Percentiles rank a stretch among this genome's conserved stretches.
These are phyloP conservation scores for Phenoliferia sp. DNA, from an alignment of 1,284 basidiomycete species.

Conservation along the genomic window DNA sequence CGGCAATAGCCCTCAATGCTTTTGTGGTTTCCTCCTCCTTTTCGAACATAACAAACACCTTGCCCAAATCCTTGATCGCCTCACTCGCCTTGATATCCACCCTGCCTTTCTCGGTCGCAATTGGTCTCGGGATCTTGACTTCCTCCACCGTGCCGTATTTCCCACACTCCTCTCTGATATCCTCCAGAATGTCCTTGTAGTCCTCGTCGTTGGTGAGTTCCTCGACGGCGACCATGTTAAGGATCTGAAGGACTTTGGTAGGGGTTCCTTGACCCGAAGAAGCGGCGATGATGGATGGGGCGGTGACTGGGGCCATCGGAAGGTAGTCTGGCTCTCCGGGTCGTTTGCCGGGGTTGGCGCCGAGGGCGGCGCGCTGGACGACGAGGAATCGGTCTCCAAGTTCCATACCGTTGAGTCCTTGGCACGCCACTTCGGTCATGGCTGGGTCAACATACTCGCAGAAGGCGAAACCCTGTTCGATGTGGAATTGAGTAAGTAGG, in stretches of 20 bases:
- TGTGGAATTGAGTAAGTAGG: background rate
- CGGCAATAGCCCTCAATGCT: slow-evolving; percentile 38
- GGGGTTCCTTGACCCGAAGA: slow-evolving; percentile 51
- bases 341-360: slow-evolving; percentile 48
- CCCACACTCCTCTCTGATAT: slow-evolving; percentile 86
- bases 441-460: slow-evolving; percentile 90
- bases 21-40: slow-evolving; percentile 35
- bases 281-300: slow-evolving; percentile 38
- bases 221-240: slow-evolving; percentile 97
- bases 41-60: slow-evolving; percentile 41
- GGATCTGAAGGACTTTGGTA: slow-evolving; percentile 82
- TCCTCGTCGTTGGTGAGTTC: slow-evolving; percentile 88
- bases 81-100: slow-evolving; percentile 38
- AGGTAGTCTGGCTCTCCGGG: slow-evolving; percentile 44
- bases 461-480: slow-evolving; percentile 88
- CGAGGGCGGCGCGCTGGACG: slow-evolving; percentile 89
- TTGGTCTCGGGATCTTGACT: slow-evolving; percentile 79
- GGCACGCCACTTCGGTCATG: slow-evolving; percentile 92
- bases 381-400: slow-evolving; percentile 94
- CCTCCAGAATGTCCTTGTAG: slow-evolving; percentile 89
- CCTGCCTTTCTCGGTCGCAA: slow-evolving; percentile 48
- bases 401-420: slow-evolving; percentile 95
- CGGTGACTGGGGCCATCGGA: slow-evolving; percentile 2
- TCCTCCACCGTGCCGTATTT: slow-evolving; percentile 79
- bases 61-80: slow-evolving; percentile 37